These are phyloP conservation scores for Colletotrichum brevisporum DNA, from an alignment of 2,329 filamentous ascomycete species.

Conservation along the genomic window DNA sequence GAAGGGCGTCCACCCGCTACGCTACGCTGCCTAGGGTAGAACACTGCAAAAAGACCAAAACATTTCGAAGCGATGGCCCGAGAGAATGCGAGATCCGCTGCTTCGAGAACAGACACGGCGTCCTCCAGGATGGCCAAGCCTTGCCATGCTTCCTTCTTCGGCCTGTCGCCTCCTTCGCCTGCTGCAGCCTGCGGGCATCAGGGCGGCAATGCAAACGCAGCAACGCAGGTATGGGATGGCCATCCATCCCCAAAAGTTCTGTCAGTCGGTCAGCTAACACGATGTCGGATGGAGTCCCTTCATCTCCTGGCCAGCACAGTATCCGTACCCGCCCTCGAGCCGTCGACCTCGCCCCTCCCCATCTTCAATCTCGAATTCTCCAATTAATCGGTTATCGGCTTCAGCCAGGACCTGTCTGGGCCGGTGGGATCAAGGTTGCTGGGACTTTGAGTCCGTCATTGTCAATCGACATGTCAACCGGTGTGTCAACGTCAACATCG, in stretches of 20 bases:
- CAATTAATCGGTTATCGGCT: slow-evolving; percentile 31
- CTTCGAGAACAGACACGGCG: slow-evolving; percentile 30
- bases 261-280: no score
- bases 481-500: neutral
- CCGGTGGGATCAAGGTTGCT: neutral
- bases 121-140: slow-evolving; percentile 19
- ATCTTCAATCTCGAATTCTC: slow-evolving; percentile 19
- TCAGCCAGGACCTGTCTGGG: slow-evolving; percentile 5
- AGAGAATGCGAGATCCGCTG: slow-evolving; percentile 16
- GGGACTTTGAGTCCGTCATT: neutral
- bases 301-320: no score
- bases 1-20: neutral
- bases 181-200: neutral
- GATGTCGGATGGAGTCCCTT: no score
- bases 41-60: neutral
- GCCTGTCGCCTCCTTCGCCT: neutral
- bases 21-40: no score
- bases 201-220: neutral
- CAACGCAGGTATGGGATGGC: neutral
- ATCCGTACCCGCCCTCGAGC: slow-evolving; percentile 23
- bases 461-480: slow-evolving; percentile 4
- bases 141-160: slow-evolving; percentile 15
- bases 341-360: slow-evolving; percentile 7
- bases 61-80: slow-evolving; percentile 4
- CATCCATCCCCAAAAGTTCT: no score